Percentiles rank a stretch among this genome's conserved stretches.
These are phyloP conservation scores for Musa troglodytarum DNA, from an alignment of 176 grass and related monocot species.

Conservation along the genomic window DNA sequence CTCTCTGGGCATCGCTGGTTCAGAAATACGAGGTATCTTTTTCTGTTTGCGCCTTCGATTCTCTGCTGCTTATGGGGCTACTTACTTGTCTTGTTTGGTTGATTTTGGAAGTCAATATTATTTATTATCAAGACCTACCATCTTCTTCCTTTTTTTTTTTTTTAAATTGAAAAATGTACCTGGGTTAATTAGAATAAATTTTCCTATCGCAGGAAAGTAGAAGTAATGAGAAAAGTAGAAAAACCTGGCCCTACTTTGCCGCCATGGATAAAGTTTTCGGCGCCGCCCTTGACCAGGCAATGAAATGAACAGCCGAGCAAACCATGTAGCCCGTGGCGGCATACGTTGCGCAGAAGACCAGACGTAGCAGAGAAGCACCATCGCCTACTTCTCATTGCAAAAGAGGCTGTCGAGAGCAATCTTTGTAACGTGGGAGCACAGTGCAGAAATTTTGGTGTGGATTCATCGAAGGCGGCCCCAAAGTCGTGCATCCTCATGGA, in stretches of 20 bases:
- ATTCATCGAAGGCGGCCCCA: not conserved
- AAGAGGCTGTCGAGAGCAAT: not conserved
- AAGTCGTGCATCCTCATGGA: too few relatives aligned
- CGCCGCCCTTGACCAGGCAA: slow-evolving; percentile 42
- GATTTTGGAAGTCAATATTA: not conserved
- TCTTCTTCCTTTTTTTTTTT: too few relatives aligned
- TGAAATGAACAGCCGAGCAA: slow-evolving; percentile 30
- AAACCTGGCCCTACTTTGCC: slow-evolving; percentile 62
- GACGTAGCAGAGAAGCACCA: not conserved
- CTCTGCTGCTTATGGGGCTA: not conserved
- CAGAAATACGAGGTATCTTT: slow-evolving; percentile 86
- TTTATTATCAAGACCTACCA: too few relatives aligned
- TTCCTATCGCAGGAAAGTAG: slow-evolving; percentile 54
- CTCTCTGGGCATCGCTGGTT: slow-evolving; percentile 84
- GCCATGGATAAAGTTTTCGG: slow-evolving; percentile 59
- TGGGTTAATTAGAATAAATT: not conserved
- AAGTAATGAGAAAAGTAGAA: slow-evolving; percentile 52
- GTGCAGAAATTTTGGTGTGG: not conserved
- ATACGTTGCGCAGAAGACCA: too few relatives aligned
- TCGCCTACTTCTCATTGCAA: not conserved
- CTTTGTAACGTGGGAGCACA: not conserved
- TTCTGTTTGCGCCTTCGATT: slow-evolving; percentile 4
- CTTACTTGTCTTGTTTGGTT: not conserved
- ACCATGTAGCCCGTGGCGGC: not conserved
- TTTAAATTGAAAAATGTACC: too few relatives aligned